Percentiles rank a stretch among this genome's conserved stretches.
Evolutionary conservation across 2,329 filamentous ascomycete species (phyloP).

Genomic region (Chaetothyriales sp.): DNA sequence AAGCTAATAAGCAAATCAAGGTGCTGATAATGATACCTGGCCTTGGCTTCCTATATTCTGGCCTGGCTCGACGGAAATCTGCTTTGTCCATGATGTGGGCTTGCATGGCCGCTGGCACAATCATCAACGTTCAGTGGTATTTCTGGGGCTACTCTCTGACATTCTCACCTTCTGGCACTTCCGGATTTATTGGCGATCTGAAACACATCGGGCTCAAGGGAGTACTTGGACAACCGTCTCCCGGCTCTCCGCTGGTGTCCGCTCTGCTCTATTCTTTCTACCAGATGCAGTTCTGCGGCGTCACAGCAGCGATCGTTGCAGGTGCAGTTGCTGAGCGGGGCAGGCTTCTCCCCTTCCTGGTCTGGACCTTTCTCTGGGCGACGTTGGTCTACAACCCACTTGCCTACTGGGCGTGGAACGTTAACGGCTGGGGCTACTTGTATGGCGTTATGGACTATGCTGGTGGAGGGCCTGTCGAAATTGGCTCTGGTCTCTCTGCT

Average conservation of each 20-base stretch:
- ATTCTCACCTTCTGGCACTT: conserved; percentile 67
- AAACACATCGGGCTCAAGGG: conserved; percentile 78
- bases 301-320: conserved; percentile 80
- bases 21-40: conserved; percentile 89
- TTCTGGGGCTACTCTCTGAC: conserved; percentile 98
- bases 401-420: conserved; percentile 92
- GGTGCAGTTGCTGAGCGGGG: conserved; percentile 89
- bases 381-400: conserved; percentile 95
- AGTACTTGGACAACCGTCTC: conserved; percentile 68
- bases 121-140: conserved; percentile 97
- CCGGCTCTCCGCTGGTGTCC: conserved; percentile 74
- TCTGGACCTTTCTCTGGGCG: conserved; percentile 92
- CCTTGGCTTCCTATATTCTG: conserved; percentile 93
- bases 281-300: conserved; percentile 93
- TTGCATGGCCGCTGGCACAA: conserved; percentile 80
- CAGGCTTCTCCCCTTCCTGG: conserved; percentile 80
- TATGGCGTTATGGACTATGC: conserved; percentile 94
- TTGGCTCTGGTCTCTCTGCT: conserved; percentile 81
- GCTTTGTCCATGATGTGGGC: conserved; percentile 95
- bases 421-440: conserved; percentile 80
- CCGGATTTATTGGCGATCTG: conserved; percentile 82
- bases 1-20: conserved; percentile 8
- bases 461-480: conserved; percentile 92
- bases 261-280: conserved; percentile 90
- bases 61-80: conserved; percentile 92